Base-by-base conservation (phyloP, 169 alveolate species). In the Plasmodium knowlesi region DNA sequence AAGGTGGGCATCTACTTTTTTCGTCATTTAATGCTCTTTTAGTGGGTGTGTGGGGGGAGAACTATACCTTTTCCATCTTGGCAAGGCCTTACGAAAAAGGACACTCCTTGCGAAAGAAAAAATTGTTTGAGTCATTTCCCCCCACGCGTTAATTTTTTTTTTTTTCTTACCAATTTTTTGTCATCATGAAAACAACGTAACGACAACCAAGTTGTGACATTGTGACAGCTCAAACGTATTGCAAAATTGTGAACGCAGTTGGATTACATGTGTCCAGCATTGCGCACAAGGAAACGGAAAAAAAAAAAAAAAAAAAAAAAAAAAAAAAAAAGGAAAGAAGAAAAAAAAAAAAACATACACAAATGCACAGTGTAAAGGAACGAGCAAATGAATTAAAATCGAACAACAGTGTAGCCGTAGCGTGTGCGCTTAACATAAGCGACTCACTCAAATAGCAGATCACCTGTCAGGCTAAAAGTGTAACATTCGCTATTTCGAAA, bases 211-310 rank as follows among this genome's bases (percentile, higher is more conserved):
- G n/a, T n/a, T 9, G n/a, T n/a, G n/a, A n/a, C n/a, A n/a, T 41
- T 82, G 57, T 50, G 70, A 82, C 71, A 54, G 79, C 70, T 50
- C 19, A 82, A 81, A 82, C 14, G 22, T 30, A 1, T 82, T 82
- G 71, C 32, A 53, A 82, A 53, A 22, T 82, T 82, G 71, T 28
- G 41, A 82, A 82, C 22, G 76, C 39, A 67, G n/a, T 67, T 67
- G 76, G 70, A 2, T 25, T 46, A 80, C 14, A 43, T 5, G 79
- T 16, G 54, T 78, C 32, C 30, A n/a, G 34, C 5, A 16, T 80
- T 34, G 57, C 25, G 22, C 83, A 74, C 25, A 79, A 37, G 6
- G 32, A 79, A 41, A 61, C 25, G 84, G n/a, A 41, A 79, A 39
- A 79, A 79, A 79, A 43, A 16, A 16, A 22, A 79, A 79, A 79